Evolutionary conservation across 345 rosid genomes (phyloP).

Genomic region (Heritiera littoralis): DNA sequence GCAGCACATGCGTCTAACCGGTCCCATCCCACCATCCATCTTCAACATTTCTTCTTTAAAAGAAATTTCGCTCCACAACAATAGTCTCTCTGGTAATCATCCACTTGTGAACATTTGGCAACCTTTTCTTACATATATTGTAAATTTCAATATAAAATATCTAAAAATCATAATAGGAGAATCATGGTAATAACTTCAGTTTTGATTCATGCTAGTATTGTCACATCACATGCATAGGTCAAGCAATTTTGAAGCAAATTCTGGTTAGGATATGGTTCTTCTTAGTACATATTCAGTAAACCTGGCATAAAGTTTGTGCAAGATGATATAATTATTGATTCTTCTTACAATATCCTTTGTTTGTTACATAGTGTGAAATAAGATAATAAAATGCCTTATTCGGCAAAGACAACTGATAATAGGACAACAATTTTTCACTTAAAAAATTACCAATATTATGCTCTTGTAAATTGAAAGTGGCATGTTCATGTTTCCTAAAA

Average conservation of each 20-base stretch:
- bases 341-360: background rate
- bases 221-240: background rate
- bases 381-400: background rate
- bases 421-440: background rate
- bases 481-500: background rate
- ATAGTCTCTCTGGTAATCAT: slow-evolving; percentile 10
- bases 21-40: slow-evolving; percentile 23
- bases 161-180: background rate
- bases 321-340: background rate
- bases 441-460: background rate
- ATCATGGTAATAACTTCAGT: background rate
- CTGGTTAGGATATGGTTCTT: background rate
- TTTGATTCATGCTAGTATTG: background rate
- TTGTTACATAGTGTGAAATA: background rate
- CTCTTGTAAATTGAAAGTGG: background rate
- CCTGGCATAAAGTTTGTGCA: background rate
- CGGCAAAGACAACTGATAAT: background rate
- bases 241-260: background rate
- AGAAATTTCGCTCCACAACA: background rate
- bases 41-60: slow-evolving; percentile 19
- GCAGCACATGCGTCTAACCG: slow-evolving; percentile 13
- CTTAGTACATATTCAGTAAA: background rate
- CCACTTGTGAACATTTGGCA: background rate
- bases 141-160: background rate
- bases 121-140: background rate